Evolutionary conservation across 2,329 filamentous ascomycete species (phyloP).

Genomic region (Zasmidium cellare): DNA sequence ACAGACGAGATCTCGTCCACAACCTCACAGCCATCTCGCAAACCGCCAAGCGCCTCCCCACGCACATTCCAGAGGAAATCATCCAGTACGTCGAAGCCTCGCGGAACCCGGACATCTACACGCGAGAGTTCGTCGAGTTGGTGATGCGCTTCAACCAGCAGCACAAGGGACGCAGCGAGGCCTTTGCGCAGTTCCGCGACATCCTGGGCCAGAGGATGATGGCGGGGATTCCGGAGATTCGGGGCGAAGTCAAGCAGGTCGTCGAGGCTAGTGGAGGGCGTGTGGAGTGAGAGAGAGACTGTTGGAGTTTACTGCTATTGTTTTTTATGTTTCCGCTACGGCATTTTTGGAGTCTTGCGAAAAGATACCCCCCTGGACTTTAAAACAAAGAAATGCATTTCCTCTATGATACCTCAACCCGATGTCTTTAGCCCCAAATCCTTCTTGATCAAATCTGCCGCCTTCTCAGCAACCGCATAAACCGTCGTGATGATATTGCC

Average conservation of each 20-base stretch:
- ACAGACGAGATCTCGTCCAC: conserved; percentile 51
- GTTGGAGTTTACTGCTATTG: no score
- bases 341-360: no score
- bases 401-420: no score
- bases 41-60: conserved; percentile 49
- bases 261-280: conserved; percentile 46
- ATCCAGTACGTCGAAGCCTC: conserved; percentile 65
- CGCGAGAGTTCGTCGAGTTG: conserved; percentile 64
- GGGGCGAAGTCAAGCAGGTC: conserved; percentile 53
- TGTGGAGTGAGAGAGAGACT: neutral
- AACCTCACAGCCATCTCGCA: conserved; percentile 55
- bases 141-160: conserved; percentile 64
- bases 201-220: conserved; percentile 60
- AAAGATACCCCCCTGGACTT: no score
- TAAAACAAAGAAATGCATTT: no score
- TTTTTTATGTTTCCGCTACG: no score
- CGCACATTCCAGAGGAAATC: conserved; percentile 61
- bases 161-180: conserved; percentile 61
- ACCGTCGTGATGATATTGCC: conserved; percentile 22
- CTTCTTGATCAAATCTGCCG: conserved; percentile 13
- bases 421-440: conserved; percentile 7
- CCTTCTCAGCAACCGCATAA: conserved; percentile 19
- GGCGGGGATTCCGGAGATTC: conserved; percentile 57
- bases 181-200: conserved; percentile 59
- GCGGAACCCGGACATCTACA: conserved; percentile 67